These are phyloP conservation scores for Cunninghamia lanceolata DNA, from an alignment of 75 land plant species.

Conservation along the genomic window DNA sequence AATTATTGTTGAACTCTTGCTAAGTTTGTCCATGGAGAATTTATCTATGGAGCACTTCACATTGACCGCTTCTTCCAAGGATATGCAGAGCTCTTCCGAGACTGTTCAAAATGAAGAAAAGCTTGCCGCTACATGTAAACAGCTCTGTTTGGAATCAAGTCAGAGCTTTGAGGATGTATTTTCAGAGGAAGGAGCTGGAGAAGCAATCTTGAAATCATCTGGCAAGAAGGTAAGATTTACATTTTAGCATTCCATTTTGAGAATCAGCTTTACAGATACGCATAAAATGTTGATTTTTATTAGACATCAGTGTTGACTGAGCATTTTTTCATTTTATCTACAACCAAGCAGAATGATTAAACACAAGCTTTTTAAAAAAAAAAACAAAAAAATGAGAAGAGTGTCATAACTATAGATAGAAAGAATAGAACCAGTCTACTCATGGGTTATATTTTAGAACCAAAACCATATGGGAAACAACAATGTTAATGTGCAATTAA, in stretches of 20 bases:
- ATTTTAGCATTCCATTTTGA: background rate
- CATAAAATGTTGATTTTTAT: background rate
- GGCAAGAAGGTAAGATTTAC: background rate
- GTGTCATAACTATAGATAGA: background rate
- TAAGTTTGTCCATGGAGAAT: background rate
- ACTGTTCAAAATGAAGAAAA: background rate
- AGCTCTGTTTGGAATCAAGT: background rate
- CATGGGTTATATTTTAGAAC: background rate
- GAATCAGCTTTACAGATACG: background rate
- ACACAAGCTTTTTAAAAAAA: background rate
- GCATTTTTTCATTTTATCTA: background rate
- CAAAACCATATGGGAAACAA: background rate
- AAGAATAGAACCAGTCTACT: background rate
- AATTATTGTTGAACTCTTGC: background rate
- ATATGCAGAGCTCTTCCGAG: background rate
- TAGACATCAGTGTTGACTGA: background rate
- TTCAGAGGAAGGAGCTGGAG: background rate
- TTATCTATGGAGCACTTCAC: background rate
- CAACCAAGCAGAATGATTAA: background rate
- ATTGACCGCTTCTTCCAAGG: background rate
- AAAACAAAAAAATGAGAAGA: background rate
- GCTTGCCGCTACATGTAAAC: background rate
- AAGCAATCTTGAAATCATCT: background rate
- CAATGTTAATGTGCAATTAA: background rate
- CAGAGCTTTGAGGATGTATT: background rate